A percentile compares a stretch with the other conserved stretches of the same genome.
These are phyloP conservation scores for Xylariaceae sp. DNA, from an alignment of 2,329 filamentous ascomycete species.

Conservation along the genomic window DNA sequence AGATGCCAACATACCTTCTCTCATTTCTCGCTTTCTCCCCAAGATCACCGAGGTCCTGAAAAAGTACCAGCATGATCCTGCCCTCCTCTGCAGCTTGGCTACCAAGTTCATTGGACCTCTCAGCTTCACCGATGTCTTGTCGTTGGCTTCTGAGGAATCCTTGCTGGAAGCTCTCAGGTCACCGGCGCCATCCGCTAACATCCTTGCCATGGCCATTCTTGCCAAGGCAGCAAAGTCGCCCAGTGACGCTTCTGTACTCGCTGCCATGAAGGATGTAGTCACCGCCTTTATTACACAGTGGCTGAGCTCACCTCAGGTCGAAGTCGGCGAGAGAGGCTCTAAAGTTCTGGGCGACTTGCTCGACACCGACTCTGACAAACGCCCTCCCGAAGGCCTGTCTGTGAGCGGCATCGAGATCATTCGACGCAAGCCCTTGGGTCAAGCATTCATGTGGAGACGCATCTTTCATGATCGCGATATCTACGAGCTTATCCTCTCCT, in stretches of 20 bases:
- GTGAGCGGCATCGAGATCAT: constrained; percentile 36
- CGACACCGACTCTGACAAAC: constrained; percentile 48
- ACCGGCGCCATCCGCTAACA: constrained; percentile 50
- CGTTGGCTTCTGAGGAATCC: constrained; percentile 46
- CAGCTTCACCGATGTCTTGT: constrained; percentile 46
- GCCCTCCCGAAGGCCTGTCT: constrained; percentile 26
- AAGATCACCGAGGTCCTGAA: constrained; percentile 49
- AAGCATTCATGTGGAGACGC: constrained; percentile 50
- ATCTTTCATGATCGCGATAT: constrained; percentile 43
- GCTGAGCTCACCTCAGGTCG: constrained; percentile 49
- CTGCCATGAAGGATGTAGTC: constrained; percentile 45
- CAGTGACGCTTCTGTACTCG: constrained; percentile 46
- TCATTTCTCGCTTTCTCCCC: constrained; percentile 50
- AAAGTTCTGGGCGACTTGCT: constrained; percentile 50
- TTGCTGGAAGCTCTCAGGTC: constrained; percentile 50
- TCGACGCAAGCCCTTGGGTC: constrained; percentile 40
- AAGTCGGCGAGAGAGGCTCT: constrained; percentile 50
- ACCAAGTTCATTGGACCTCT: constrained; percentile 53
- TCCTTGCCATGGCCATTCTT: constrained; percentile 53
- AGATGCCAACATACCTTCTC: constrained; percentile 48
- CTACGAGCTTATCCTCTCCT: constrained; percentile 42
- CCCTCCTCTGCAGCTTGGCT: constrained; percentile 47
- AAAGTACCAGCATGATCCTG: constrained; percentile 46
- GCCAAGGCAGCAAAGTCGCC: constrained; percentile 49
- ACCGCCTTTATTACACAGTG: constrained; percentile 46